Base-by-base conservation (phyloP, 2,329 filamentous ascomycete genomes). In the Aspergillus arachidicola region DNA sequence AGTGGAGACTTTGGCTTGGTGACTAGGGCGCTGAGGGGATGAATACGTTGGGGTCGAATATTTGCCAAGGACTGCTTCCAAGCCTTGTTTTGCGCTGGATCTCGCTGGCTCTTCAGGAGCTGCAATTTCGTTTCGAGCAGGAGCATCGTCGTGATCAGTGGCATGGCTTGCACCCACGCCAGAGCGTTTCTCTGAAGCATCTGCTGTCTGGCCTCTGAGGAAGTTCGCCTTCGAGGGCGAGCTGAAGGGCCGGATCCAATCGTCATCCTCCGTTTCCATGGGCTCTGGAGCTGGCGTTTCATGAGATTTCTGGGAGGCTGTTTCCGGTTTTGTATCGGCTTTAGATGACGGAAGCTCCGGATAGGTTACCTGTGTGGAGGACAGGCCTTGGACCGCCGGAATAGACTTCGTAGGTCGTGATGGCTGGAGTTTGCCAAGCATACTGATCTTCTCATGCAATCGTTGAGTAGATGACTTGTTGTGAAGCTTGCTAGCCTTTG, bases 401-500 rank as follows among this genome's bases (percentile, higher is more conserved):
- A 82, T 82, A 10, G 81, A 83, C 64, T 83, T 82, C 7, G 78
- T 81, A 7, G 78, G 75, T 53, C 81, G 74, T 43, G 78, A 73
- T 69, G 82, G 74, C 59, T 82, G 81, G 64, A 85, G 79, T 77
- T 89, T 83, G 41, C 85, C 86, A 45, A 91, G 83, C 83, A 89
- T 86, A 66, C 89, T 96, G 71, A 99, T 98, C 71, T 94, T 93
- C 71, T 98, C 94, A 68, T 97, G 93, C 19, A 99, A 83, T 50
- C 92, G 86, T 76, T 98, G 94, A 0, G 95, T 97, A n/a, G 95
- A 96, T 0, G 93, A 94, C 76, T 96, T 96, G 78, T 89, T 93
- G 72, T 94, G 90, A 2, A 85, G 77, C 68, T 84, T 86, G 6
- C 85, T 83, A 34, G 83, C 82, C 50, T 84, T 84, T 1, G 79